Evolutionary conservation across 176 grass and related monocot species (phyloP).

Genomic region (Luzula sylvatica): DNA sequence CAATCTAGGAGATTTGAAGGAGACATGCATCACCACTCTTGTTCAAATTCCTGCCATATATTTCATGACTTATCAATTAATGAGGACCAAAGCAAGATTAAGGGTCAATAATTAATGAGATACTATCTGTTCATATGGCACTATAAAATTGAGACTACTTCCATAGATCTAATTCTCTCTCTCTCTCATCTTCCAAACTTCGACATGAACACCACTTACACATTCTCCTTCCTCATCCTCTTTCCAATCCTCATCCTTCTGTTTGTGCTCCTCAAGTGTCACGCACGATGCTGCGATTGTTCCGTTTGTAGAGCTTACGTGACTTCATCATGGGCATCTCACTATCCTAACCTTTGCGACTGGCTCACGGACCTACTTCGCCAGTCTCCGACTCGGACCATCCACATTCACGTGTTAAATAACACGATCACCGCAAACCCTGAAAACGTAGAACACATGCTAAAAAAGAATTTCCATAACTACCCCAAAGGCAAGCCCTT

Average conservation of each 20-base stretch:
- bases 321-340: constrained; percentile 52
- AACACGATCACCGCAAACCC: constrained; percentile 68
- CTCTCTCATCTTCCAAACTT: too few relatives aligned
- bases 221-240: background rate
- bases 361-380: constrained; percentile 83
- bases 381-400: constrained; percentile 46
- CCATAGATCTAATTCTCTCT: too few relatives aligned
- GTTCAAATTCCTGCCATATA: too few relatives aligned
- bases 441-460: constrained; percentile 56
- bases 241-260: constrained; percentile 24
- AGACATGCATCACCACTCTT: too few relatives aligned
- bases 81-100: too few relatives aligned
- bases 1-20: too few relatives aligned
- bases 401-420: constrained; percentile 67
- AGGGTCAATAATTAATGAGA: too few relatives aligned
- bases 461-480: constrained; percentile 53
- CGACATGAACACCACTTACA: background rate
- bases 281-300: constrained; percentile 72
- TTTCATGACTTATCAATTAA: too few relatives aligned
- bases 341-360: constrained; percentile 80
- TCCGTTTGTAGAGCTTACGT: constrained; percentile 54
- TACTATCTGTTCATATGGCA: too few relatives aligned
- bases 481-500: constrained; percentile 70
- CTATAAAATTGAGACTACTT: too few relatives aligned
- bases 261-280: constrained; percentile 18